Evolutionary conservation across 805 yeast species (phyloP).

Genomic region (Ogataea nonfermentans): DNA sequence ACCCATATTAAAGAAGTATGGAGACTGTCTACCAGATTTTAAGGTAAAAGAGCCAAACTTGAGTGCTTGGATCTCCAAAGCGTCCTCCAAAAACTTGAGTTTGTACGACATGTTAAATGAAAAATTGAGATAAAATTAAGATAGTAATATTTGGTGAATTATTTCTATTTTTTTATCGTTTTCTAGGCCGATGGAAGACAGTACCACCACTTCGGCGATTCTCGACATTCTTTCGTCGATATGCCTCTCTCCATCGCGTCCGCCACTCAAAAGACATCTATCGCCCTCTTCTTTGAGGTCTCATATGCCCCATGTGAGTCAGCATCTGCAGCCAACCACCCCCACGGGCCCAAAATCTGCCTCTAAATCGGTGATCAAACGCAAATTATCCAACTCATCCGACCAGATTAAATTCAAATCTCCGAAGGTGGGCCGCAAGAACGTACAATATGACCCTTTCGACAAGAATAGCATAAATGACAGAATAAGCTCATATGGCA

Average conservation of each 20-base stretch:
- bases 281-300: conserved; percentile 15
- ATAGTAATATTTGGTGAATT: too few relatives aligned
- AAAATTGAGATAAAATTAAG: not conserved
- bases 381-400: conserved; percentile 24
- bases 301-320: conserved; percentile 17
- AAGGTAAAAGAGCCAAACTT: conserved; percentile 86
- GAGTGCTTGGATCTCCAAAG: conserved; percentile 78
- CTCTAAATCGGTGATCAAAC: conserved; percentile 20
- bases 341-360: not conserved
- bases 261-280: conserved; percentile 7
- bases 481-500: conserved; percentile 43
- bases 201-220: conserved; percentile 18
- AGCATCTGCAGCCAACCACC: conserved; percentile 8
- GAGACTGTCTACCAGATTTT: conserved; percentile 91
- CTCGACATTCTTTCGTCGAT: conserved; percentile 22
- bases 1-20: conserved; percentile 95
- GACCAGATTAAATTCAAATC: conserved; percentile 8
- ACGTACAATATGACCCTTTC: conserved; percentile 20
- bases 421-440: conserved; percentile 1
- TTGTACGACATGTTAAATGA: conserved; percentile 22
- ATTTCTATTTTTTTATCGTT: not conserved
- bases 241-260: conserved; percentile 12
- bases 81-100: conserved; percentile 65
- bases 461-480: conserved; percentile 33
- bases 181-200: conserved; percentile 6